Percentiles rank a stretch among this genome's conserved stretches.
Evolutionary conservation across 2,329 filamentous ascomycete genomes (phyloP).

Genomic region (Diaporthe sp.): DNA sequence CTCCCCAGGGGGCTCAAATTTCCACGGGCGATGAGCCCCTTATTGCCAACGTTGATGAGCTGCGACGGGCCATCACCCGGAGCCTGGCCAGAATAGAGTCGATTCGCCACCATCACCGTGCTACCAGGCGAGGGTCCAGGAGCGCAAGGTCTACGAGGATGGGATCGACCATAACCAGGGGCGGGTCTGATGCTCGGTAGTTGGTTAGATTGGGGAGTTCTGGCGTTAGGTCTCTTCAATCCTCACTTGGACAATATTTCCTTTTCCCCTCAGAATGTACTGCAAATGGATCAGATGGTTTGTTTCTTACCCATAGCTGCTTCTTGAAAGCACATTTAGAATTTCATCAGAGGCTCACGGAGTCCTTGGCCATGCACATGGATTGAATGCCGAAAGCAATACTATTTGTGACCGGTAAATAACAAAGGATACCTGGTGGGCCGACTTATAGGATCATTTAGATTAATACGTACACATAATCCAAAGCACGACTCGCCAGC

Average conservation of each 20-base stretch:
- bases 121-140: not conserved
- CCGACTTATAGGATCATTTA: too few relatives aligned
- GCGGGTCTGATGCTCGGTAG: not conserved
- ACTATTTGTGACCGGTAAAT: too few relatives aligned
- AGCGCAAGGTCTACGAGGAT: not conserved
- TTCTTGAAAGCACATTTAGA: not conserved
- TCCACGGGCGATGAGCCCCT: not conserved
- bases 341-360: not conserved
- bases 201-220: not conserved
- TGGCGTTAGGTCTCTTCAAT: not conserved
- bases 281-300: not conserved
- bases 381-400: not conserved
- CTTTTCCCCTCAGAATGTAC: not conserved
- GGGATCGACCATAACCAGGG: not conserved
- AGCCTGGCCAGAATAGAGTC: slow-evolving; percentile 21
- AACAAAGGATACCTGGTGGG: too few relatives aligned
- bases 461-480: too few relatives aligned
- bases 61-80: slow-evolving; percentile 16
- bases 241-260: not conserved
- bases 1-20: not conserved
- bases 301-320: too few relatives aligned
- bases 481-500: too few relatives aligned
- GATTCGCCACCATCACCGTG: slow-evolving; percentile 11
- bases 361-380: too few relatives aligned
- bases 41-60: not conserved